phyloP scores from a whole-genome alignment of 2,329 filamentous ascomycete species.

The Cladophialophora chaetospira region DNA sequence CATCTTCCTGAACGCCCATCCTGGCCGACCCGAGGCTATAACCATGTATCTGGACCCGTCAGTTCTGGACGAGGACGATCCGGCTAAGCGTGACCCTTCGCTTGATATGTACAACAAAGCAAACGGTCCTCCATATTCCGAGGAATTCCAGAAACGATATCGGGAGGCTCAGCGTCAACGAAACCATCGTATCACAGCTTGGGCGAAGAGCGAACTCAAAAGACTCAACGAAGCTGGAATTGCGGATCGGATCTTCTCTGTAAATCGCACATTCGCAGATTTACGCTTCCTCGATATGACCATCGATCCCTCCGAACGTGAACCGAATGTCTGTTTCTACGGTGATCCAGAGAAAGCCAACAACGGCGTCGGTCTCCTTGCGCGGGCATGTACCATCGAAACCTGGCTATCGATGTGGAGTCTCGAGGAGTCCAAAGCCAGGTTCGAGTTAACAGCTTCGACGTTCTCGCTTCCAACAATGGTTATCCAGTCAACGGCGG shows the following conservation, averaged over 20 bases:
- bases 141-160: neutral
- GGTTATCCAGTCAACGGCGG: constrained; percentile 3
- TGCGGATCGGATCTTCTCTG: constrained; percentile 1
- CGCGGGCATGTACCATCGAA: neutral
- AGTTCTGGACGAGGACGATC: constrained; percentile 6
- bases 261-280: constrained; percentile 7
- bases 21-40: constrained; percentile 3
- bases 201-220: neutral
- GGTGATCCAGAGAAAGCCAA: constrained; percentile 3
- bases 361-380: neutral
- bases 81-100: neutral
- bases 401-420: constrained; percentile 14
- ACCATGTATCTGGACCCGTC: constrained; percentile 6
- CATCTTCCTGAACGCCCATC: constrained; percentile 12
- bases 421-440: neutral
- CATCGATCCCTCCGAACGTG: constrained; percentile 10
- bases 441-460: neutral
- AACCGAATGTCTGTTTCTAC: neutral
- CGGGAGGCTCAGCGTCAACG: constrained; percentile 1
- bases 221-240: constrained; percentile 7
- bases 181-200: constrained; percentile 7
- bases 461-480: neutral
- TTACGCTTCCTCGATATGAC: constrained; percentile 1
- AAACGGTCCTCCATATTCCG: neutral
- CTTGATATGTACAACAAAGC: constrained; percentile 8